Conservation (phyloP, 352 stramenopile genomes). For the Globisporangium alternatum region DNA sequence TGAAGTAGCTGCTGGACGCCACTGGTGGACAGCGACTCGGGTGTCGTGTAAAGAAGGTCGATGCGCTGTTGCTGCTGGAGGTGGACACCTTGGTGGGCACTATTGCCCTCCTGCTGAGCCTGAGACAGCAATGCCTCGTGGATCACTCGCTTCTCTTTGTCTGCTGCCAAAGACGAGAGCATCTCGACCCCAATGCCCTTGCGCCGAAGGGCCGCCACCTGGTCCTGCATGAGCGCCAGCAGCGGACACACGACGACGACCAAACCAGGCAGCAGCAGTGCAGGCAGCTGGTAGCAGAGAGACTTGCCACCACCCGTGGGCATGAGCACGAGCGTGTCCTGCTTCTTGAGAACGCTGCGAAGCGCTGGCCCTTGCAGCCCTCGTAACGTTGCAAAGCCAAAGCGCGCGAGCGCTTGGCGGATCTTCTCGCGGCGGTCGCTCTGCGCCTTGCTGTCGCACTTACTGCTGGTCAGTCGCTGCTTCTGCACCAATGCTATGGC, state of each 20-base stretch:
- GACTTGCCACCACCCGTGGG: slow-evolving; percentile 98
- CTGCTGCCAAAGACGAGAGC: slow-evolving; percentile 46
- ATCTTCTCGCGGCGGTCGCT: slow-evolving; percentile 43
- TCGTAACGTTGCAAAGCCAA: slow-evolving; percentile 44
- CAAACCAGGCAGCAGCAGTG: slow-evolving; percentile 60
- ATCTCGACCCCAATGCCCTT: slow-evolving; percentile 49
- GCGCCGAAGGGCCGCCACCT: slow-evolving; percentile 60
- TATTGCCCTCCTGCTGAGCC: not conserved
- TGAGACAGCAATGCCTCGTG: slow-evolving; percentile 26
- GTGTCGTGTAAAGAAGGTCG: slow-evolving; percentile 86
- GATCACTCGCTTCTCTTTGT: slow-evolving; percentile 29
- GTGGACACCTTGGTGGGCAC: not conserved
- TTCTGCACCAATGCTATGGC: not conserved
- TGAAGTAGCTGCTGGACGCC: slow-evolving; percentile 45
- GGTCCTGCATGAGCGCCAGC: slow-evolving; percentile 88
- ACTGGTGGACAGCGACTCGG: slow-evolving; percentile 69
- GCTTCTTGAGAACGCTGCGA: slow-evolving; percentile 36
- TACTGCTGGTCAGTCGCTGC: not conserved
- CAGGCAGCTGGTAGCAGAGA: slow-evolving; percentile 95
- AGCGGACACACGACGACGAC: slow-evolving; percentile 89
- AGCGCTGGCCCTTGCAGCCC: slow-evolving; percentile 41
- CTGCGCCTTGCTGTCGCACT: slow-evolving; percentile 16
- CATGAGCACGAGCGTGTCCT: slow-evolving; percentile 88
- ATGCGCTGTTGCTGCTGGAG: slow-evolving; percentile 18
- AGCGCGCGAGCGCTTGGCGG: slow-evolving; percentile 35